Base-by-base conservation (phyloP, 805 yeast species). In the Torulaspora franciscae region DNA sequence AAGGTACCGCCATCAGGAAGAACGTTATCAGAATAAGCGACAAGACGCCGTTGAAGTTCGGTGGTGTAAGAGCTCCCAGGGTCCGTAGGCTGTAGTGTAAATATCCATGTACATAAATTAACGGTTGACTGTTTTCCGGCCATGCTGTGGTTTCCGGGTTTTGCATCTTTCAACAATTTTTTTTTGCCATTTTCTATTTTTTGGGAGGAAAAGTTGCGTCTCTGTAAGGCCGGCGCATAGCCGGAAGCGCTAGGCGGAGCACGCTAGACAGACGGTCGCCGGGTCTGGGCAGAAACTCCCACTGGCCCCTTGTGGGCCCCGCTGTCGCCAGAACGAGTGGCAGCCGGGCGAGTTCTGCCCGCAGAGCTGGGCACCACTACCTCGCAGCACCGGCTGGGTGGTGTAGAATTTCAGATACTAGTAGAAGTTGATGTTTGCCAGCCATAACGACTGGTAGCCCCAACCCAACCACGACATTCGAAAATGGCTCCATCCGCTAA, bases 21-120 rank as follows among this genome's bases (percentile, higher is more conserved):
- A 72, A 76, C 43, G 76, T 93, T 30, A 75, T 76, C 27, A 79
- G 89, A 57, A 69, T 91, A 26, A 75, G 84, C 39, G 98, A 91
- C 59, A 74, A 76, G 52, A 88, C 99, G 5, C 77, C 77, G 46
- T 74, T 91, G 71, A 84, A 85, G 67, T 87, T 87, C 59, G 99
- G 99, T 73, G 98, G 98, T 73, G 83, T 78, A 37, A 79, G 93
- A 58, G 74, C 95, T 15, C 95, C 91, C 67, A 79, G 81, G 64
- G 74, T 74, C 46, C 83, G 96, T 72, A 81, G 95, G 70, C 71
- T 84, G 59, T 80, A 64, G 15, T 38, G 43, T 34, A 40, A 32
- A 33, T 40, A 32, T 27, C 13, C 40, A 27, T 41, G 44, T 41
- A 41, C 13, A 34, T 34, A 32, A 4, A 24, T 19, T n/a, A 14